phyloP scores from a whole-genome alignment of 2,329 filamentous ascomycete species.

The Fusarium liriodendri region DNA sequence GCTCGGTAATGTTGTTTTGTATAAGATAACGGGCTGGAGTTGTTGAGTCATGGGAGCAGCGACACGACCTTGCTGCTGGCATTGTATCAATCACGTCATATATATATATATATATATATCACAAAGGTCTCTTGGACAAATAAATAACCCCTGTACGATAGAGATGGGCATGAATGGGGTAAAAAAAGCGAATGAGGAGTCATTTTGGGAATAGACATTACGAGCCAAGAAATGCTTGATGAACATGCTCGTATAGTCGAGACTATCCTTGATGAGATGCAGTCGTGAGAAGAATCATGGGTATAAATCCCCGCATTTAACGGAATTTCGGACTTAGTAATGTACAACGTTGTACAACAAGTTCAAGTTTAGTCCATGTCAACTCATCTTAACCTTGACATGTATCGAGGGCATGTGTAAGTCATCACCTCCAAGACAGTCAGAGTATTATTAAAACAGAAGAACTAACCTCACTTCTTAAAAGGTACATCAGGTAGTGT shows the following conservation, averaged over 20 bases:
- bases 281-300: background rate
- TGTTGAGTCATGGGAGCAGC: slow-evolving; percentile 8
- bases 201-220: background rate
- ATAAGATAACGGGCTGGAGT: background rate
- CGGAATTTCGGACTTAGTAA: background rate
- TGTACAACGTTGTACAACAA: background rate
- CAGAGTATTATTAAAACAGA: background rate
- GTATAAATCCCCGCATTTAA: background rate
- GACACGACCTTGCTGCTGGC: background rate
- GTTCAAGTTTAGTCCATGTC: background rate
- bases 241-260: background rate
- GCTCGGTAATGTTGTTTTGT: slow-evolving; percentile 24
- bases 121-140: slow-evolving; percentile 5
- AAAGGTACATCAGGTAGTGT: background rate
- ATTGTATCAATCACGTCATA: background rate
- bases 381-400: background rate
- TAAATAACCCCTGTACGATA: slow-evolving; percentile 13
- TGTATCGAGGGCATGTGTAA: background rate
- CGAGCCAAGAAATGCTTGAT: background rate
- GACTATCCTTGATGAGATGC: background rate
- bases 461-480: background rate
- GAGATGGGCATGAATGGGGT: background rate
- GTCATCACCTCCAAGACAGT: background rate
- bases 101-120: background rate
- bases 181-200: slow-evolving; percentile 10